Base-by-base conservation (phyloP, 805 yeast species). In the Candida coquimbonensis region DNA sequence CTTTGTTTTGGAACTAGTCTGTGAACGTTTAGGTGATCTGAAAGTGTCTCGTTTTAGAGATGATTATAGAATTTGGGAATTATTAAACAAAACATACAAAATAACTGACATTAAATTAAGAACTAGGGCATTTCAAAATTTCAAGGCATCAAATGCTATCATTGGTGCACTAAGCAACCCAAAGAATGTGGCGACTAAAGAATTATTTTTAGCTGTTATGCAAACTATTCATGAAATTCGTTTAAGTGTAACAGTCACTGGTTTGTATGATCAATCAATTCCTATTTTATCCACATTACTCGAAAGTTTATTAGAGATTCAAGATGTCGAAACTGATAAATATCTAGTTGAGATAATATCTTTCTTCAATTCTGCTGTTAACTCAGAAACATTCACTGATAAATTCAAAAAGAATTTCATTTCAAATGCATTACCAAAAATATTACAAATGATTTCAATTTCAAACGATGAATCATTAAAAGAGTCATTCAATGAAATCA, bases 1-100 rank as follows among this genome's bases (percentile, higher is more conserved):
- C 1, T 84, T 84, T 51, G 63, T 82, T 4, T 67, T 82, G 42
- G 86, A 80, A 40, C 65, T 84, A 32, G 49, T 83, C 1, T 69
- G 77, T 43, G 87, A 82, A 55, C 67, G 89, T 45, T 60, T 83
- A 55, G 73, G 74, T 46, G 86, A 80, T 46, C 49, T 51, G 9
- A 70, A 69, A 39, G 59, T 62, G n/a, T 49, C 60, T 3, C 49
- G 56, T 7, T 80, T 79, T 67, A 78, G 72, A 53, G 57, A 46
- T n/a, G 62, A 65, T 44, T 45, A 56, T 1, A 54, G 59, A 2
- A 62, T 75, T 2, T 84, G 91, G 91, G 46, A 49, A 12, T 60
- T 81, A 9, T 72, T 79, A 52, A 56, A 59, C 42, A 55, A 55
- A 16, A 59, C 67, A 44, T 77, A 79, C 78, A 25, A 36, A 0